Conservation (phyloP, 2,329 filamentous ascomycete genomes). For the Venturiaceae sp. region DNA sequence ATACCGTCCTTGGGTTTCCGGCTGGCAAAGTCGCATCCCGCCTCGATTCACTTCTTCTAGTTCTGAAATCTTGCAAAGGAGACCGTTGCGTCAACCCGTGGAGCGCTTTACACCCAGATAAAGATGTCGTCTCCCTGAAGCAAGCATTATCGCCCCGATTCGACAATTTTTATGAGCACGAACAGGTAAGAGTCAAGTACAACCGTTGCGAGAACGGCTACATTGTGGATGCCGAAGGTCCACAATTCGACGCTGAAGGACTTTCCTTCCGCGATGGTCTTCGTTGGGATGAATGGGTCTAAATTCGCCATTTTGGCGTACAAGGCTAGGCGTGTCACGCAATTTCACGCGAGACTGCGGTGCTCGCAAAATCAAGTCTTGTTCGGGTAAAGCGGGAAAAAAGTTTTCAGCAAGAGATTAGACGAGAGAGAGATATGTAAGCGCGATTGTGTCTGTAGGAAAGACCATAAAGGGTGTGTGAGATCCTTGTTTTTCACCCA, state of each 20-base stretch:
- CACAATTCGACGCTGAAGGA: conserved; percentile 12
- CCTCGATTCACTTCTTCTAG: conserved; percentile 21
- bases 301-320: neutral
- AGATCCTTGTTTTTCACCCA: neutral
- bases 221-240: conserved; percentile 10
- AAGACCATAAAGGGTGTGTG: neutral
- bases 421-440: neutral
- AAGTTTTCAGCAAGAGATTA: neutral
- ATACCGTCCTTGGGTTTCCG: neutral
- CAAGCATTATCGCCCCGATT: conserved; percentile 17
- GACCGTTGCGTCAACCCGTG: conserved; percentile 19
- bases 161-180: conserved; percentile 20
- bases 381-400: neutral
- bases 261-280: conserved; percentile 9
- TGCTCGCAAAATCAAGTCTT: neutral
- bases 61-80: conserved; percentile 23
- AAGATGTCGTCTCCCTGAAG: conserved; percentile 15
- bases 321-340: neutral
- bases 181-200: conserved; percentile 10
- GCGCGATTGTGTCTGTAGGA: neutral
- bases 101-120: conserved; percentile 20
- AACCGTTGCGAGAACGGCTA: conserved; percentile 3
- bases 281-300: conserved; percentile 9
- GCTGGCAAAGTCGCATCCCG: conserved; percentile 11
- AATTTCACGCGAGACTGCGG: neutral